Evolutionary conservation across 345 rosid genomes (phyloP).

Genomic region (Salix viminalis): DNA sequence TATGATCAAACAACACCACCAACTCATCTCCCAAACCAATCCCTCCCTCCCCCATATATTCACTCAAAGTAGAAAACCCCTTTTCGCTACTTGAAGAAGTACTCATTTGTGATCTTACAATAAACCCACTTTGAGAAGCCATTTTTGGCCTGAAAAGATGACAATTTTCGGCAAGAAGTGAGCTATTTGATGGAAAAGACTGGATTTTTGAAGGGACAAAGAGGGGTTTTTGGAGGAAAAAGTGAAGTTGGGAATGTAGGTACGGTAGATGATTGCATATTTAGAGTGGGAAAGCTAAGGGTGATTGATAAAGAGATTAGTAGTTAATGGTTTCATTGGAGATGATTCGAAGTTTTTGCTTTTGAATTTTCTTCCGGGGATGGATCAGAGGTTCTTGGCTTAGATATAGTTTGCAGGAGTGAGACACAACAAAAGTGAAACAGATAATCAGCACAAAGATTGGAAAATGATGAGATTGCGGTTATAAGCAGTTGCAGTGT

Average conservation of each 20-base stretch:
- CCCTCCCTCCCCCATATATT: conserved; percentile 56
- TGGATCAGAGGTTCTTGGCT: too few species aligned
- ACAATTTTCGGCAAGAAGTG: conserved; percentile 1
- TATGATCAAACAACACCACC: conserved; percentile 60
- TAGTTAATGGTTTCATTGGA: neutral
- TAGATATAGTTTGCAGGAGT: too few species aligned
- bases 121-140: conserved; percentile 50
- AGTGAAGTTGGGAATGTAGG: conserved; percentile 24
- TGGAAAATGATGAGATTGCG: too few species aligned
- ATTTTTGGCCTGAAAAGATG: conserved; percentile 29
- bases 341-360: neutral
- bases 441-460: too few species aligned
- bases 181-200: neutral
- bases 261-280: conserved; percentile 31
- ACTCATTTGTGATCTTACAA: conserved; percentile 35
- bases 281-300: neutral
- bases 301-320: neutral
- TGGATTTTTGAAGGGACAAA: conserved; percentile 29
- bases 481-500: too few species aligned
- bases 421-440: too few species aligned
- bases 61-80: conserved; percentile 42
- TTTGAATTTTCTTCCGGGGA: too few species aligned
- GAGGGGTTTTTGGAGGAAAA: conserved; percentile 23
- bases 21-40: conserved; percentile 59
- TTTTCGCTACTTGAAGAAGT: conserved; percentile 15